phyloP scores from a whole-genome alignment of 1,284 basidiomycete species.

The Tranzscheliella williamsii region DNA sequence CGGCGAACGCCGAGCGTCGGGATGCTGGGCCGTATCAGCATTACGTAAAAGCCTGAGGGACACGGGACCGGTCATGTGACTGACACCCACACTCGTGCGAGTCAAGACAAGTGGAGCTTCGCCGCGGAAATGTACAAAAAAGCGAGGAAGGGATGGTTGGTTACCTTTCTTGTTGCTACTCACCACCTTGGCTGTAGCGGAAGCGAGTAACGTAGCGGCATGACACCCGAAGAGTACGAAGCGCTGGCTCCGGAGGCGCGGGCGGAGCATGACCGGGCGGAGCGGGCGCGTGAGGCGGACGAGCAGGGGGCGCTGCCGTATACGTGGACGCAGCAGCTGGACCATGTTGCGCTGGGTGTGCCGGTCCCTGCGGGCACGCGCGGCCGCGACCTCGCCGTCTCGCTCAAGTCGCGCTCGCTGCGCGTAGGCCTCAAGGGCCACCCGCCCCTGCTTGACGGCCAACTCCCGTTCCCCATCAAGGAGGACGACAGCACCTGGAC shows the following conservation, averaged over 20 bases:
- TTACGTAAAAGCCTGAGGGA: no score
- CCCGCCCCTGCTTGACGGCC: slow-evolving; percentile 76
- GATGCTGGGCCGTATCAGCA: no score
- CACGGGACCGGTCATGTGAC: no score
- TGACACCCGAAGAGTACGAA: slow-evolving; percentile 73
- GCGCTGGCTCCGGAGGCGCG: slow-evolving; percentile 77
- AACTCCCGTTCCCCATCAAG: slow-evolving; percentile 89
- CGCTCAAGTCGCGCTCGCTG: slow-evolving; percentile 79
- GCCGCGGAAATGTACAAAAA: no score
- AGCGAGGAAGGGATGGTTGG: no score
- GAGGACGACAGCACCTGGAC: slow-evolving; percentile 98
- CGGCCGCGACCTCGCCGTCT: slow-evolving; percentile 74
- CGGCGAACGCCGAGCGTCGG: no score
- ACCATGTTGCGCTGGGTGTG: slow-evolving; percentile 80
- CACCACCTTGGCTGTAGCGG: no score
- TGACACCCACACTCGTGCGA: no score
- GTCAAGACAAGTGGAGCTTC: no score
- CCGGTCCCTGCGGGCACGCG: slow-evolving; percentile 85
- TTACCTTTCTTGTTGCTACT: no score
- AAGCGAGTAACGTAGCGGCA: no score
- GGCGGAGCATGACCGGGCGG: slow-evolving; percentile 71
- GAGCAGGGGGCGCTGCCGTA: slow-evolving; percentile 92
- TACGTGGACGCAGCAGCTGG: slow-evolving; percentile 85
- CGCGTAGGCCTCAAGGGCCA: slow-evolving; percentile 81
- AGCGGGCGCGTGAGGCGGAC: slow-evolving; percentile 71